phyloP scores from a whole-genome alignment of 768 basidiomycete species.

The Suillus luteus region DNA sequence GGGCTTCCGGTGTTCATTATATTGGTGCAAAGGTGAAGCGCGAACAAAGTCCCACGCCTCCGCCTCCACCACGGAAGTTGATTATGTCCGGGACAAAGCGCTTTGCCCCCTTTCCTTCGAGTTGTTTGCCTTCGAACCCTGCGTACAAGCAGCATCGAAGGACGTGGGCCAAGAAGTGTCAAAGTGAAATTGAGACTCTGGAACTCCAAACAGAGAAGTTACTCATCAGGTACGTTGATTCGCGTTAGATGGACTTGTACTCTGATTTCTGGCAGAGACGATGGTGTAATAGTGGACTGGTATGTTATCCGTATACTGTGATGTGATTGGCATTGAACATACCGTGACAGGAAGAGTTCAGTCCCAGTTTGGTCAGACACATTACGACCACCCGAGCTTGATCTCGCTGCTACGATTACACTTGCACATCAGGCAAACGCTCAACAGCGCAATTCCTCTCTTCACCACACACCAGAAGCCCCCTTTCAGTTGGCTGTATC shows the following conservation, averaged over 20 bases:
- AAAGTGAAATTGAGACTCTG: conserved; percentile 22
- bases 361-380: conserved; percentile 37
- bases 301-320: conserved; percentile 10
- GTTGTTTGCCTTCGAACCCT: conserved; percentile 25
- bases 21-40: conserved; percentile 18
- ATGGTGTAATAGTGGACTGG: conserved; percentile 35
- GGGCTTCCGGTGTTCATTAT: background rate
- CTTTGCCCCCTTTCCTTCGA: conserved; percentile 29
- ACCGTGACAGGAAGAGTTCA: conserved; percentile 27
- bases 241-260: background rate
- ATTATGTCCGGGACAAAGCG: conserved; percentile 30
- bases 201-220: conserved; percentile 27
- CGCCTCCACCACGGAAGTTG: conserved; percentile 18
- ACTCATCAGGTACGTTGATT: conserved; percentile 28
- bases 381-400: conserved; percentile 24
- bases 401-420: conserved; percentile 31
- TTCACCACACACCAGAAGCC: background rate
- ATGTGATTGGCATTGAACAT: conserved; percentile 1
- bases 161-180: conserved; percentile 24
- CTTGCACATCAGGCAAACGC: conserved; percentile 30
- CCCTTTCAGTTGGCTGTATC: conserved; percentile 6
- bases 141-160: conserved; percentile 24
- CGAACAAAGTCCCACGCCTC: conserved; percentile 25
- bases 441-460: conserved; percentile 9
- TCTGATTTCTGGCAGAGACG: conserved; percentile 22